Evolutionary conservation across 2,329 filamentous ascomycete genomes (phyloP), one percentile per base, ranked within the genome.

Genomic region (Epicoccum sorghinum): DNA sequence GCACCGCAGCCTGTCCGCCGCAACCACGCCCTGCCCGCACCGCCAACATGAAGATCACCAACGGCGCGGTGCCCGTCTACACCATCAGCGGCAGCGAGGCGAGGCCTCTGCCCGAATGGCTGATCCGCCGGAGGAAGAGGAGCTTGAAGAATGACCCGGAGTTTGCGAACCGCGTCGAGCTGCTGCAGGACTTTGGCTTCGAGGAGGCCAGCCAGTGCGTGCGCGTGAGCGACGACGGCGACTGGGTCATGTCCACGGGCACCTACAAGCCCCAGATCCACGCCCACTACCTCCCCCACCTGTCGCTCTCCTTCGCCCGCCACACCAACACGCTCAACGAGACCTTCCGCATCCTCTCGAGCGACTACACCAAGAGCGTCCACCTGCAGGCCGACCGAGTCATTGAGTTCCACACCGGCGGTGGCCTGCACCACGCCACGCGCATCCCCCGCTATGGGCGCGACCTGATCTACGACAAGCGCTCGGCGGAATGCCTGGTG

Each of bases 161-260:
- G 72, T 98, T 93, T 77, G 89, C 93, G 60, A 96, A 92, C 74
- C 89, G 95, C 62, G 88, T 99, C 65, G 95, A 99, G 76, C 82
- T 99, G 52, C 83, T 99, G 33, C 95, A 99, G 70, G 95, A 99
- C 72, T 99, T 99, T 75, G 93, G 96, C 71, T 98, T 99, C 68
- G 93, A 97, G 68, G 93, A 96, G 77, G 93, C 96, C 36, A 96
- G 92, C 71, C 86, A 88, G 64, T 97, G 93, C 72, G 86, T 99
- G 59, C 86, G 91, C 44, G 86, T 95, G 59, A 96, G 91, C 66
- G 93, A 96, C 54, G 95, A 99, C 84, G 93, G 93, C 43, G 89
- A 98, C 72, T 99, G 95, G 93, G 86, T 67, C 52, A 60, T 68
- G 62, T 64, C 62, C 29, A 68, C 64, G 4, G 64, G 64, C 58